phyloP scores from a whole-genome alignment of 2,329 filamentous ascomycete species.

The Fusarium chuoi region DNA sequence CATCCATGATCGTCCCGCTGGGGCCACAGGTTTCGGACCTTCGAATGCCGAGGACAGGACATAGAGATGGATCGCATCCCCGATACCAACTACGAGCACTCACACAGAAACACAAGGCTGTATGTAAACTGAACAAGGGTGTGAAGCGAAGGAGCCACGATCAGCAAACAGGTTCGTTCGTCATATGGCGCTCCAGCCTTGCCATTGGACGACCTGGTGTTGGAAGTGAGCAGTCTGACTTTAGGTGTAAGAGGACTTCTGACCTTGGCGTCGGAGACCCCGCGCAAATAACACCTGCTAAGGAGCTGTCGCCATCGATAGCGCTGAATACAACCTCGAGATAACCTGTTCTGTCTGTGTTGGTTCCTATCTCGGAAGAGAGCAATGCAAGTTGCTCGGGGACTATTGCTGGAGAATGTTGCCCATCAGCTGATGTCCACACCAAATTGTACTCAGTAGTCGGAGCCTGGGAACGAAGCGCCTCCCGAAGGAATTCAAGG shows the following conservation, averaged over 20 bases:
- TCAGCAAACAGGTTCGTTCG: conserved; percentile 30
- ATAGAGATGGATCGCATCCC: conserved; percentile 10
- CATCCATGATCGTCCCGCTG: conserved; percentile 6
- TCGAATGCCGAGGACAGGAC: conserved; percentile 21
- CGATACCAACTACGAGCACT: neutral
- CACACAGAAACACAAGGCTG: conserved; percentile 3
- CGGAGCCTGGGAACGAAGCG: conserved; percentile 20
- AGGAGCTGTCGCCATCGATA: neutral
- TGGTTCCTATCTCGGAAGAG: conserved; percentile 27
- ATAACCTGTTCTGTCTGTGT: conserved; percentile 4
- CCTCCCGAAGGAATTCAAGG: conserved; percentile 33
- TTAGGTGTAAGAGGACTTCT: conserved; percentile 19
- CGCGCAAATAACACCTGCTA: conserved; percentile 21
- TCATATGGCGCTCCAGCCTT: conserved; percentile 13
- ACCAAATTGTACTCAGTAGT: conserved; percentile 4
- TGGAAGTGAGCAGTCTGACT: conserved; percentile 13
- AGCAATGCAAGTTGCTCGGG: conserved; percentile 9
- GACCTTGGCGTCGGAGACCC: conserved; percentile 35
- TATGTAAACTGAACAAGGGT: conserved; percentile 21
- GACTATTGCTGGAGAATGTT: conserved; percentile 26
- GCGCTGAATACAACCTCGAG: neutral
- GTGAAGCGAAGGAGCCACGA: conserved; percentile 17
- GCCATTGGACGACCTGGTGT: conserved; percentile 21
- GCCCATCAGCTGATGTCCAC: conserved; percentile 15
- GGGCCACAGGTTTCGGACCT: conserved; percentile 17